Percentiles rank a stretch among this genome's conserved stretches.
phyloP scores from a whole-genome alignment of 306 rosid species.

The Lablab purpureus region DNA sequence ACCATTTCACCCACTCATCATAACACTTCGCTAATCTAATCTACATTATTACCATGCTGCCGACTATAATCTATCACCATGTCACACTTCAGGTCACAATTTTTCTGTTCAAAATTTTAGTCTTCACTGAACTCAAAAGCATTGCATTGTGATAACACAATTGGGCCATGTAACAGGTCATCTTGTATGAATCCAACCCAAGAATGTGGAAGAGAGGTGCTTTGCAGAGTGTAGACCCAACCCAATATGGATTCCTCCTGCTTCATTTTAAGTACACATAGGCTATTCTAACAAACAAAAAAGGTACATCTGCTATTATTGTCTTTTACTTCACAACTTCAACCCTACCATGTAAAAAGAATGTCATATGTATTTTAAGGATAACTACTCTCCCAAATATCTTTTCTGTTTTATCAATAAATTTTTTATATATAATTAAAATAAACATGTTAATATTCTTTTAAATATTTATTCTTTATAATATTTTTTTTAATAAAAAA shows the following conservation, averaged over 20 bases:
- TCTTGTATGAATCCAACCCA: not conserved
- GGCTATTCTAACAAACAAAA: not conserved
- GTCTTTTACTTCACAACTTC: not conserved
- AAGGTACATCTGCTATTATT: not conserved
- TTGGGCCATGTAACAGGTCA: not conserved
- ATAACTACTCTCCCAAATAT: no score
- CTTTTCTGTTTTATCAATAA: no score
- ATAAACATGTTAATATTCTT: no score
- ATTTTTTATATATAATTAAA: no score
- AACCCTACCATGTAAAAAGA: not conserved
- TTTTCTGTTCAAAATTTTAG: no score
- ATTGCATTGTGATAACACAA: no score
- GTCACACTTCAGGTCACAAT: not conserved
- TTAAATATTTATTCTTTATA: no score
- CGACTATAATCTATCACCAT: not conserved
- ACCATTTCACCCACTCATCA: constrained; percentile 4
- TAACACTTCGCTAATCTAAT: not conserved
- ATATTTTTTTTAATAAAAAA: no score
- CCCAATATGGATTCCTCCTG: not conserved
- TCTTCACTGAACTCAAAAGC: not conserved
- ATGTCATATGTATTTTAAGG: no score
- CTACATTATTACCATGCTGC: not conserved
- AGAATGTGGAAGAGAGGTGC: not conserved
- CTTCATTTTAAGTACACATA: constrained; percentile 12
- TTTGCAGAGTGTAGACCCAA: constrained; percentile 2